phyloP scores from a whole-genome alignment of 2,329 filamentous ascomycete genomes.

The Leptographium galeiforme region DNA sequence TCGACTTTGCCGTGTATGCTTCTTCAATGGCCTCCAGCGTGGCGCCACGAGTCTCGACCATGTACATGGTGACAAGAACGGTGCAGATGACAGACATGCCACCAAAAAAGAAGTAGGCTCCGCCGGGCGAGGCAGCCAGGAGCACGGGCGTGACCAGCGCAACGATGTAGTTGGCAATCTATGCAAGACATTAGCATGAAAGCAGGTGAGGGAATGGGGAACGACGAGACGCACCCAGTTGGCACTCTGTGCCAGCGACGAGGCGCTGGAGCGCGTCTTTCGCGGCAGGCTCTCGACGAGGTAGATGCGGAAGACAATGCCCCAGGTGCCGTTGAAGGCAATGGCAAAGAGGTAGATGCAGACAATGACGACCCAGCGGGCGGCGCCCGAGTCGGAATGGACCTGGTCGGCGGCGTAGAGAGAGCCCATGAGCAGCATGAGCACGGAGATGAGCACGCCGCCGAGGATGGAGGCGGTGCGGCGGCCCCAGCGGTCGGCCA shows the following conservation, averaged over 20 bases:
- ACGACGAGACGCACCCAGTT: slow-evolving; percentile 29
- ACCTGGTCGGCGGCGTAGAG: slow-evolving; percentile 32
- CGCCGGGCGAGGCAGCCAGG: slow-evolving; percentile 24
- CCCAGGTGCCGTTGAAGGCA: slow-evolving; percentile 35
- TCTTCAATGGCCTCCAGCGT: slow-evolving; percentile 27
- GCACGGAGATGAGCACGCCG: slow-evolving; percentile 33
- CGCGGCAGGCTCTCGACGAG: slow-evolving; percentile 42
- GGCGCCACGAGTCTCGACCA: slow-evolving; percentile 29
- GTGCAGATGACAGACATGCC: slow-evolving; percentile 24
- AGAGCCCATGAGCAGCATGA: slow-evolving; percentile 39
- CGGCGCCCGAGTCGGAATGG: slow-evolving; percentile 21
- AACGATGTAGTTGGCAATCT: slow-evolving; percentile 30
- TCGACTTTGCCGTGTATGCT: not conserved
- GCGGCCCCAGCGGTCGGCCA: slow-evolving; percentile 43
- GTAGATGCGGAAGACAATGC: slow-evolving; percentile 38
- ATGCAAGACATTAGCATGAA: not conserved
- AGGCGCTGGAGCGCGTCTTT: slow-evolving; percentile 38
- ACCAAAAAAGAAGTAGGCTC: slow-evolving; percentile 32
- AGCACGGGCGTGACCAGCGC: slow-evolving; percentile 30
- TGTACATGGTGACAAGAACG: slow-evolving; percentile 22
- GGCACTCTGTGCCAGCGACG: slow-evolving; percentile 36
- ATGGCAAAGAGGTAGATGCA: slow-evolving; percentile 35
- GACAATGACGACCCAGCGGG: slow-evolving; percentile 36
- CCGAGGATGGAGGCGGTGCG: slow-evolving; percentile 38
- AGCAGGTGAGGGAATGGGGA: not conserved